phyloP scores from a whole-genome alignment of 495 filamentous ascomycete species.

The Margaritispora aquatica region DNA sequence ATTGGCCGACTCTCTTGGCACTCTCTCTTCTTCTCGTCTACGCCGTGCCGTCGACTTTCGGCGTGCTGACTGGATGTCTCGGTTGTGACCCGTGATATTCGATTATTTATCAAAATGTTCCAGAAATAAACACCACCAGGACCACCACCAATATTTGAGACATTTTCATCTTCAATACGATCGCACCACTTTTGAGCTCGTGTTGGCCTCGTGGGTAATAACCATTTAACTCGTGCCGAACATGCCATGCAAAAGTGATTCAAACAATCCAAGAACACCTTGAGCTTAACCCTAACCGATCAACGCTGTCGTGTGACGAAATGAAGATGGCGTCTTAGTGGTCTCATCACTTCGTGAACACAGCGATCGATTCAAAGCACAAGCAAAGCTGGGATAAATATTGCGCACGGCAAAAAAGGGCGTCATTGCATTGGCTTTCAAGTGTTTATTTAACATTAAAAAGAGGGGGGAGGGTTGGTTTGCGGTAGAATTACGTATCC shows the following conservation, averaged over 20 bases:
- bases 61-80: neutral
- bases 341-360: neutral
- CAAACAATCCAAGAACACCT: neutral
- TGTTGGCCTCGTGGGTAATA: neutral
- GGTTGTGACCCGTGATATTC: neutral
- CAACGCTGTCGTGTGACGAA: neutral
- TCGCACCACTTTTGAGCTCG: neutral
- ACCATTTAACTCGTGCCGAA: neutral
- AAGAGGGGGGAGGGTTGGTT: neutral
- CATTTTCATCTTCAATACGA: neutral
- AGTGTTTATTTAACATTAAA: no score
- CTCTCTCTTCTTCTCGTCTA: neutral
- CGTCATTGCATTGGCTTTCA: neutral
- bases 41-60: neutral
- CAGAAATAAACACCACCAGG: neutral
- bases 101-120: neutral
- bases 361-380: neutral
- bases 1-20: no score
- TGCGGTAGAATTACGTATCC: neutral
- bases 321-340: neutral
- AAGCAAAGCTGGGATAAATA: no score
- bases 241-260: neutral
- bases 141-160: neutral
- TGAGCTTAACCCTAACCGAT: neutral
- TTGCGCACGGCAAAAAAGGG: no score